phyloP scores from a whole-genome alignment of 192 early-diverging fungal genomes.

The Chytriomyces hyalinus region DNA sequence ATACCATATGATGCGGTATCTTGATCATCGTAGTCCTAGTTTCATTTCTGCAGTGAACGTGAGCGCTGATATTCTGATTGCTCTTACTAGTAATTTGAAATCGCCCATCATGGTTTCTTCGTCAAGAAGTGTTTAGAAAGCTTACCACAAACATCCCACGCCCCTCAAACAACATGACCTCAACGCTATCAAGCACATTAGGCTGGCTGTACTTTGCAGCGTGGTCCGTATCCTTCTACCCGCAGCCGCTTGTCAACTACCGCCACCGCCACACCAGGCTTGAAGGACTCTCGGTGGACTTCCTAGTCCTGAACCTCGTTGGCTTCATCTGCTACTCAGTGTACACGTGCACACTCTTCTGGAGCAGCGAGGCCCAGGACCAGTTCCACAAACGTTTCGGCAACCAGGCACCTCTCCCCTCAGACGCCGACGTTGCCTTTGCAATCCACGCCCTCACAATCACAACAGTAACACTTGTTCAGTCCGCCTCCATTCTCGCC shows the following conservation, averaged over 20 bases:
- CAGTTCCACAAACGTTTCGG: constrained; percentile 75
- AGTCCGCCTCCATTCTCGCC: constrained; percentile 31
- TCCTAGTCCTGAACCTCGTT: constrained; percentile 81
- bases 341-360: constrained; percentile 81
- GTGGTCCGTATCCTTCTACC: constrained; percentile 91
- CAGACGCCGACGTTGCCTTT: constrained; percentile 87
- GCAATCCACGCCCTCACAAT: constrained; percentile 77
- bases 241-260: constrained; percentile 81
- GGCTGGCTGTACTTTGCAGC: constrained; percentile 75
- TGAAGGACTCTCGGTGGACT: constrained; percentile 88
- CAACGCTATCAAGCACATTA: not conserved
- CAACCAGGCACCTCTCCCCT: constrained; percentile 67
- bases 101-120: too few species aligned
- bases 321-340: constrained; percentile 87
- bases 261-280: constrained; percentile 71
- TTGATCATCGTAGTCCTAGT: too few species aligned
- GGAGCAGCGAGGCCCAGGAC: constrained; percentile 63
- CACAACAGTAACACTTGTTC: constrained; percentile 33
- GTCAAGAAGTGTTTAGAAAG: too few species aligned
- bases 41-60: too few species aligned
- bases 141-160: too few species aligned
- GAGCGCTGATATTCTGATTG: too few species aligned
- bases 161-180: not conserved
- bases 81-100: too few species aligned
- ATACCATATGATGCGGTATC: too few species aligned